Percentiles rank a stretch among this genome's conserved stretches.
Conservation (phyloP, 805 yeast species). For the Wickerhamiella hasegawae region DNA sequence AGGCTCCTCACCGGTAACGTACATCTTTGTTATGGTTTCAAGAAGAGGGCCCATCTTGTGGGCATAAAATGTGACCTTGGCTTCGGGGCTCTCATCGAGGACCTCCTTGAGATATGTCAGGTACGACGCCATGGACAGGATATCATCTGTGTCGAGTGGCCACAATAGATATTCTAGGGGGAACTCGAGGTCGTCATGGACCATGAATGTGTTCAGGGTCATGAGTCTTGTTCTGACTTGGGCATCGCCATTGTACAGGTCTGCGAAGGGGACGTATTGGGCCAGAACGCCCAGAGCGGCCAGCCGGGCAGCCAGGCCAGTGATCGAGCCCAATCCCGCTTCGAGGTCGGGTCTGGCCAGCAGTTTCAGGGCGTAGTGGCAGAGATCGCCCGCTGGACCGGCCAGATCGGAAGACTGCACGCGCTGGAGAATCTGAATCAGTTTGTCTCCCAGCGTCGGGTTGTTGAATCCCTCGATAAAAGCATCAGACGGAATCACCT, state of each 20-base stretch:
- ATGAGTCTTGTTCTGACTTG: constrained; percentile 11
- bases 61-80: background rate
- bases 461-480: constrained; percentile 5
- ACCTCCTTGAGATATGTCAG: background rate
- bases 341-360: constrained; percentile 7
- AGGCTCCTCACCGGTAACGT: background rate
- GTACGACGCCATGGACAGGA: background rate
- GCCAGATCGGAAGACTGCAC: background rate
- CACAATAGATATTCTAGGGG: background rate
- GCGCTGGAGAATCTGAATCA: constrained; percentile 5
- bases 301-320: constrained; percentile 4
- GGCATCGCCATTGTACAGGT: constrained; percentile 8
- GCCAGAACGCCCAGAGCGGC: background rate
- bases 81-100: background rate
- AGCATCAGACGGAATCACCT: constrained; percentile 3
- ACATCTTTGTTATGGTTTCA: background rate
- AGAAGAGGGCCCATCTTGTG: background rate
- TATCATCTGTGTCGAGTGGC: background rate
- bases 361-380: constrained; percentile 6
- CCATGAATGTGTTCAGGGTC: constrained; percentile 10
- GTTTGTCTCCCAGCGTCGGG: constrained; percentile 8
- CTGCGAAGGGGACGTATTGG: constrained; percentile 7
- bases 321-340: constrained; percentile 4
- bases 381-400: constrained; percentile 2
- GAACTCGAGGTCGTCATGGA: background rate